Conservation (phyloP, 2,329 filamentous ascomycete species). For the Fusarium mundagurra region DNA sequence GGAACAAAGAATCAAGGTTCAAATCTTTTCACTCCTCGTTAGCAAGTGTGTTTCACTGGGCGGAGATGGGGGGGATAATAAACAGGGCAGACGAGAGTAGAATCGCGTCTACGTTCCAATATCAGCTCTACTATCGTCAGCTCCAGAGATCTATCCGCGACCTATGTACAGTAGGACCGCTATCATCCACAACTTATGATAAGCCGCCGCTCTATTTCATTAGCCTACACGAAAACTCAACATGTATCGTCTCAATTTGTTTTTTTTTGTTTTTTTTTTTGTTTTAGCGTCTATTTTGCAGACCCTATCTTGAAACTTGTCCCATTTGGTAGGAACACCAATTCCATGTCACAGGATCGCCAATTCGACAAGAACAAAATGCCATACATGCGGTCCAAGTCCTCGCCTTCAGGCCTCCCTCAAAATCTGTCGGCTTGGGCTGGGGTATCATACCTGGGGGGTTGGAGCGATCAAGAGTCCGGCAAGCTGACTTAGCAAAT, state of each 20-base stretch:
- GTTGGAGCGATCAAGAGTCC: background rate
- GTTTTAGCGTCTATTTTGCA: background rate
- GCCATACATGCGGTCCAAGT: background rate
- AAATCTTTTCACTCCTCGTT: background rate
- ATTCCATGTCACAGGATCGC: conserved; percentile 15
- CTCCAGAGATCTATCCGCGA: background rate
- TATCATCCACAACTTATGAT: background rate
- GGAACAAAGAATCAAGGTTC: conserved; percentile 1
- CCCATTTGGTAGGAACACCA: background rate
- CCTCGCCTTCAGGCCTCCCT: background rate
- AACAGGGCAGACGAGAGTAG: background rate
- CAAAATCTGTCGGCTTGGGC: background rate
- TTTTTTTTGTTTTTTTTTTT: background rate
- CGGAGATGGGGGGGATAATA: background rate
- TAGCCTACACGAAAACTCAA: background rate
- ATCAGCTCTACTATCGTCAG: background rate
- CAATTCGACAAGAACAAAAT: conserved; percentile 8
- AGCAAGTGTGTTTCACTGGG: conserved; percentile 6
- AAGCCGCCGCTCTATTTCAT: conserved; percentile 1
- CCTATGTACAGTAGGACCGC: background rate
- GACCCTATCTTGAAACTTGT: conserved; percentile 3
- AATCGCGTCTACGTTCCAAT: background rate
- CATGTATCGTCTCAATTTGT: background rate
- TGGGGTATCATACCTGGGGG: background rate
- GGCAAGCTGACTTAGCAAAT: background rate